Evolutionary conservation across 257 asterid genomes (phyloP).

Genomic region (Cordia subcordata): DNA sequence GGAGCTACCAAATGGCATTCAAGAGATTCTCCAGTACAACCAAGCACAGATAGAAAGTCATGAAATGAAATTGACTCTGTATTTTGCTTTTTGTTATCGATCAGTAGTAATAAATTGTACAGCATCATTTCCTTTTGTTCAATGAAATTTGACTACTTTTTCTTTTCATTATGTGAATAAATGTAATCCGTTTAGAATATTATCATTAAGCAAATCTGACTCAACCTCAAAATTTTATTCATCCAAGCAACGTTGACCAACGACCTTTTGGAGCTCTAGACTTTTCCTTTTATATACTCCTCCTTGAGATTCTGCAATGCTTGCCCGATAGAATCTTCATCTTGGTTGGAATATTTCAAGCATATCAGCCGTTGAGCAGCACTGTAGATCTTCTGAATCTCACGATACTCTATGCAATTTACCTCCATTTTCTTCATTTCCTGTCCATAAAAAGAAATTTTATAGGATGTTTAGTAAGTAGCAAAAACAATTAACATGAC

Average conservation of each 20-base stretch:
- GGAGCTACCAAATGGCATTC: slow-evolving; percentile 47
- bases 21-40: slow-evolving; percentile 22
- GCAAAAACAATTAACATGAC: neutral
- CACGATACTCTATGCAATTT: slow-evolving; percentile 40
- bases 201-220: too few relatives aligned
- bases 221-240: too few relatives aligned
- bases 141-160: too few relatives aligned
- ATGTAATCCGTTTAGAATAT: too few relatives aligned
- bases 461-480: neutral
- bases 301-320: slow-evolving; percentile 77
- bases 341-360: slow-evolving; percentile 84
- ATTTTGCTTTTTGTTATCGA: too few relatives aligned
- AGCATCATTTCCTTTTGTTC: too few relatives aligned
- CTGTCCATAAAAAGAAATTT: slow-evolving; percentile 32
- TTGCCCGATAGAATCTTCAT: slow-evolving; percentile 61
- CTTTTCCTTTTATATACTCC: slow-evolving; percentile 38
- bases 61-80: too few relatives aligned
- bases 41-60: too few relatives aligned
- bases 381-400: slow-evolving; percentile 64
- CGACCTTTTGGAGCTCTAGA: neutral
- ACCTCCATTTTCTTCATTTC: slow-evolving; percentile 64
- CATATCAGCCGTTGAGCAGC: slow-evolving; percentile 76
- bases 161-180: too few relatives aligned
- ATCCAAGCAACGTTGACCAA: too few relatives aligned
- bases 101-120: too few relatives aligned